Evolutionary conservation across 1,284 basidiomycete genomes (phyloP).

Genomic region (Schizophyllum amplum): DNA sequence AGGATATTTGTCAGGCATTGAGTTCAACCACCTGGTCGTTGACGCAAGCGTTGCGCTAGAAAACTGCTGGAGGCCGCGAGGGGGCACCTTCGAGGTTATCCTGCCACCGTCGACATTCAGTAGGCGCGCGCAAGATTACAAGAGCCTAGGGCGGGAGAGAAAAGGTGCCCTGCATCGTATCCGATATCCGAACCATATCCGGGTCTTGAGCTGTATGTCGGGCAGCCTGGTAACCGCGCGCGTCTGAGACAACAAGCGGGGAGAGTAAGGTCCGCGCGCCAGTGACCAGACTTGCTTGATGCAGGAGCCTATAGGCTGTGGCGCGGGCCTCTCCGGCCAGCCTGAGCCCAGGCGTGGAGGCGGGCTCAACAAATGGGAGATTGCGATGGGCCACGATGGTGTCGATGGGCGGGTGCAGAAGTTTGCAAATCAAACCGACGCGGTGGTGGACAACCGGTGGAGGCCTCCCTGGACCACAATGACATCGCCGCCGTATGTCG

Average conservation of each 20-base stretch:
- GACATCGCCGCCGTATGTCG: not conserved
- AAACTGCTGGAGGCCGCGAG: not conserved
- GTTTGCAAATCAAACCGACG: constrained; percentile 45
- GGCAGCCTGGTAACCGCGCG: not conserved
- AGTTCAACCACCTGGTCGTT: not conserved
- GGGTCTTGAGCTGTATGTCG: not conserved
- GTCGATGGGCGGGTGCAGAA: not conserved
- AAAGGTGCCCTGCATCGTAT: not conserved
- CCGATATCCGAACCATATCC: no score
- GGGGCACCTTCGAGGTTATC: not conserved
- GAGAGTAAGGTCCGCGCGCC: not conserved
- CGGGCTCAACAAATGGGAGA: not conserved
- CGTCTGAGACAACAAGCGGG: not conserved
- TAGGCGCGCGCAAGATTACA: not conserved
- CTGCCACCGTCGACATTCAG: not conserved
- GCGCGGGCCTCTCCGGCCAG: not conserved
- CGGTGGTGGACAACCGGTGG: constrained; percentile 38
- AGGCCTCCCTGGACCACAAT: not conserved
- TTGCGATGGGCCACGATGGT: not conserved
- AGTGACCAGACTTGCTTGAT: no score
- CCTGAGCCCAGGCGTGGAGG: not conserved
- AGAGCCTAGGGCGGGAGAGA: not conserved
- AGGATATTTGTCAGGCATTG: not conserved
- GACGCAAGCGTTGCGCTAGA: not conserved
- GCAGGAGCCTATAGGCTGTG: not conserved